Conservation (phyloP, 2,329 filamentous ascomycete genomes). For the Aspergillus fructus region DNA sequence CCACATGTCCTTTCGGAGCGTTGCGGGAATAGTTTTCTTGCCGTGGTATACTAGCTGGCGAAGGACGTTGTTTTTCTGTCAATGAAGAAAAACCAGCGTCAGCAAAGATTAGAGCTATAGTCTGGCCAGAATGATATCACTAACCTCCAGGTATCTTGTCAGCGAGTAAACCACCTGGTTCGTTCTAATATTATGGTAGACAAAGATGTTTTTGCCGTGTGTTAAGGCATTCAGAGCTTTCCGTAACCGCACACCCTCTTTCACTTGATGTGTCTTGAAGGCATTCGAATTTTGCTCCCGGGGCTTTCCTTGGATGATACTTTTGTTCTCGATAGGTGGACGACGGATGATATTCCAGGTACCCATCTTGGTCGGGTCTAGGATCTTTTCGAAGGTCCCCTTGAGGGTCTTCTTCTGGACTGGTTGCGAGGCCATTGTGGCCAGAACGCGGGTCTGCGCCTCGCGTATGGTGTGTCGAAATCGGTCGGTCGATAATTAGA, state of each 20-base stretch:
- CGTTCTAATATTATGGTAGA: conserved; percentile 61
- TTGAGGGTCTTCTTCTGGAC: conserved; percentile 30
- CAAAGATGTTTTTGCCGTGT: conserved; percentile 62
- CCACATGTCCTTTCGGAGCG: conserved; percentile 64
- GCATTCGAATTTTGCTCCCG: conserved; percentile 43
- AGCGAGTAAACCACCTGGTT: conserved; percentile 66
- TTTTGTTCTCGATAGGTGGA: conserved; percentile 34
- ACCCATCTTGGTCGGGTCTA: conserved; percentile 41
- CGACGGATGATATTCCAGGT: conserved; percentile 37
- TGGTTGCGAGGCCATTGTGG: conserved; percentile 37
- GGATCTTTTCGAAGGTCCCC: conserved; percentile 21
- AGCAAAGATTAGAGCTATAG: background rate
- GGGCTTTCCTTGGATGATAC: conserved; percentile 43
- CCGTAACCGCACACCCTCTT: conserved; percentile 41
- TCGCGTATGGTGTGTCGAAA: background rate
- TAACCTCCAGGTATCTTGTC: conserved; percentile 55
- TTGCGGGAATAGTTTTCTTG: conserved; percentile 61
- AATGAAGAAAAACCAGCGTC: conserved; percentile 2
- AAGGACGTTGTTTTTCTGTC: conserved; percentile 52
- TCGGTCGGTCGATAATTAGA: background rate
- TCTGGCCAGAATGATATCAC: conserved; percentile 14
- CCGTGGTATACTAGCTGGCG: conserved; percentile 62
- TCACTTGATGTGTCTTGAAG: conserved; percentile 37
- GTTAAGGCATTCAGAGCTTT: conserved; percentile 48
- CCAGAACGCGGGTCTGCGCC: conserved; percentile 22